Evolutionary conservation across 2,329 filamentous ascomycete species (phyloP), one percentile per base, ranked within the genome.

Genomic region (Escovopsis sp.): DNA sequence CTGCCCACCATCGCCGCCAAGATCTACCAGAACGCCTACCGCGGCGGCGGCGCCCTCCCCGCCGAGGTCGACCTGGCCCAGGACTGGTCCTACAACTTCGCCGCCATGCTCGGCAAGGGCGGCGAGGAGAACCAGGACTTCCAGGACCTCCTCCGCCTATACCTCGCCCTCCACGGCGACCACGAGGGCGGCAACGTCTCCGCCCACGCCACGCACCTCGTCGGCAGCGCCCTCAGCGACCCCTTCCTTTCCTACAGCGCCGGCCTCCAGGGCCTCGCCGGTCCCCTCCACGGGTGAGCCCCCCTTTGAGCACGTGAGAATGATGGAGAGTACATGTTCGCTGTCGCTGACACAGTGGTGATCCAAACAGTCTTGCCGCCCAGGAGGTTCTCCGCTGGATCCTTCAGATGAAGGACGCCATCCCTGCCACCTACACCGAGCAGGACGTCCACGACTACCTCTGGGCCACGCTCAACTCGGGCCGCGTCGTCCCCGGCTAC

Each of bases 11-110:
- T 98, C 52, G 91, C 91, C 25, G 91, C 91, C 45, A 93, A 94
- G 65, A 95, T 98, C 57, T 95, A 98, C 72, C 86, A 94, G 57
- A 91, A 91, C 62, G 71, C 86, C 48, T 84, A 91, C 74, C 70
- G 76, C 52, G 77, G 88, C 60, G 73, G 72, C 44, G 79, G 81
- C 56, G 68, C 83, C 50, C 70, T 94, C 47, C 79, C 85, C 8
- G 75, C 81, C 52, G 68, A 83, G 60, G 70, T 93, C 39, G 88
- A 98, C 54, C 64, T 76, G 44, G 73, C 82, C 51, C 85, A 95
- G 66, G 91, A 98, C 65, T 98, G 91, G 91, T 82, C 88, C 1
- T 94, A 95, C 72, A 98, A 98, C 73, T 98, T 95, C 57, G 91
- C 91, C 37, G 84, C 87, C 50, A 87, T 96, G 78, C 76, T 96